Evolutionary conservation across 1,284 basidiomycete species (phyloP).

Genomic region (Ceratobasidium sp.): DNA sequence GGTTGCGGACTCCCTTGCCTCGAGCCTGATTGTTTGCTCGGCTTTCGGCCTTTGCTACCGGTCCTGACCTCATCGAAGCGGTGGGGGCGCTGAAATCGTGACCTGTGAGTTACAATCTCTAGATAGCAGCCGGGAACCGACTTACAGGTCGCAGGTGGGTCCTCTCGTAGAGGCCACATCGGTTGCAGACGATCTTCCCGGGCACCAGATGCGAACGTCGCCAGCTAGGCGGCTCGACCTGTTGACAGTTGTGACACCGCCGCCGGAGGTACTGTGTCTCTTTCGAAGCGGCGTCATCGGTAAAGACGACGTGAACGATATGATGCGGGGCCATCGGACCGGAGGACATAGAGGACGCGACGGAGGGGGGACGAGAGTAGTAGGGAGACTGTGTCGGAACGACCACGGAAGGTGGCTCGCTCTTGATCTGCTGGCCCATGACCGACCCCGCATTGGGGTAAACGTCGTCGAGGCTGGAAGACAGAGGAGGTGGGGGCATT

Average conservation of each 20-base stretch:
- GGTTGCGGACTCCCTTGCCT: constrained; percentile 32
- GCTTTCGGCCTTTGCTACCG: constrained; percentile 78
- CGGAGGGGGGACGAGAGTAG: constrained; percentile 39
- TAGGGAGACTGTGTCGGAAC: constrained; percentile 40
- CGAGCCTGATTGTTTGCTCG: constrained; percentile 53
- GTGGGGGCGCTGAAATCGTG: constrained; percentile 63
- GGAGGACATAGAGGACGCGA: constrained; percentile 30
- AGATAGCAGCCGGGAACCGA: not conserved
- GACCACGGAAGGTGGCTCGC: constrained; percentile 21
- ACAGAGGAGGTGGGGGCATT: constrained; percentile 9
- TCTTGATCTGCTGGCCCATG: constrained; percentile 15
- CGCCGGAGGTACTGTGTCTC: constrained; percentile 86
- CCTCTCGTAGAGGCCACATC: constrained; percentile 86
- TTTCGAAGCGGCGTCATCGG: constrained; percentile 85
- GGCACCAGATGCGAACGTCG: constrained; percentile 84
- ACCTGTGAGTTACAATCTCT: not conserved
- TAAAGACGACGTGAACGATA: constrained; percentile 78
- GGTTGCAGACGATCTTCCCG: constrained; percentile 88
- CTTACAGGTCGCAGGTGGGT: constrained; percentile 73
- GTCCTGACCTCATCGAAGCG: constrained; percentile 84
- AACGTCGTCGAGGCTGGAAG: constrained; percentile 13
- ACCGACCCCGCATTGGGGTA: not conserved
- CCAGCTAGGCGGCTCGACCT: constrained; percentile 86
- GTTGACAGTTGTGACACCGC: constrained; percentile 87
- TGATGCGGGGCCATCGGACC: constrained; percentile 53